phyloP scores from a whole-genome alignment of 2,329 filamentous ascomycete species.

The Alternaria rosae region DNA sequence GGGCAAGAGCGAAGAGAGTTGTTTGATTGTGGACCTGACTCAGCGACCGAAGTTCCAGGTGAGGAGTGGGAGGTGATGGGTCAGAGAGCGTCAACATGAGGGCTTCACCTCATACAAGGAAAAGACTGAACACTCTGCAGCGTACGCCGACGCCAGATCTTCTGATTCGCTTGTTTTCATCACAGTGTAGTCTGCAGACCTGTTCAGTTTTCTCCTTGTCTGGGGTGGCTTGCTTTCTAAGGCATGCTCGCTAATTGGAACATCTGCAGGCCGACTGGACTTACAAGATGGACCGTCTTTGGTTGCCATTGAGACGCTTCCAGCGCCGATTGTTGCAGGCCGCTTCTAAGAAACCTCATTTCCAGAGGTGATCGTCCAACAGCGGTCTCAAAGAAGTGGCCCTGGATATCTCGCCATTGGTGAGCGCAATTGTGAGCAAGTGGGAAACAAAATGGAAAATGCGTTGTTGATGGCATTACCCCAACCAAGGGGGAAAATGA shows the following conservation, averaged over 20 bases:
- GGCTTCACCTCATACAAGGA: not conserved
- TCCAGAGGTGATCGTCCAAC: not conserved
- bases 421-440: not conserved
- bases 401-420: not conserved
- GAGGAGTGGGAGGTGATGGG: constrained; percentile 32
- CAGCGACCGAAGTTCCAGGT: constrained; percentile 48
- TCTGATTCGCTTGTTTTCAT: not conserved
- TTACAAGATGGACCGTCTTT: not conserved
- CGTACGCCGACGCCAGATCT: not conserved
- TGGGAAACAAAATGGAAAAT: not conserved
- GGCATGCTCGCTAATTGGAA: not conserved
- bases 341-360: not conserved
- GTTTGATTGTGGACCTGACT: constrained; percentile 72
- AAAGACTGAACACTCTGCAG: not conserved
- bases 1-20: constrained; percentile 72
- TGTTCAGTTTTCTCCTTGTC: not conserved
- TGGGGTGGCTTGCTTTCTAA: not conserved
- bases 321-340: not conserved
- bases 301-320: not conserved
- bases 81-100: not conserved
- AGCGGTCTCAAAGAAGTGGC: not conserved
- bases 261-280: not conserved
- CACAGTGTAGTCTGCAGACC: not conserved
- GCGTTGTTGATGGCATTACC: too few relatives aligned
- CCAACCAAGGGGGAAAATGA: not conserved